Evolutionary conservation across 2,329 filamentous ascomycete genomes (phyloP).

Genomic region (Didymella exigua): DNA sequence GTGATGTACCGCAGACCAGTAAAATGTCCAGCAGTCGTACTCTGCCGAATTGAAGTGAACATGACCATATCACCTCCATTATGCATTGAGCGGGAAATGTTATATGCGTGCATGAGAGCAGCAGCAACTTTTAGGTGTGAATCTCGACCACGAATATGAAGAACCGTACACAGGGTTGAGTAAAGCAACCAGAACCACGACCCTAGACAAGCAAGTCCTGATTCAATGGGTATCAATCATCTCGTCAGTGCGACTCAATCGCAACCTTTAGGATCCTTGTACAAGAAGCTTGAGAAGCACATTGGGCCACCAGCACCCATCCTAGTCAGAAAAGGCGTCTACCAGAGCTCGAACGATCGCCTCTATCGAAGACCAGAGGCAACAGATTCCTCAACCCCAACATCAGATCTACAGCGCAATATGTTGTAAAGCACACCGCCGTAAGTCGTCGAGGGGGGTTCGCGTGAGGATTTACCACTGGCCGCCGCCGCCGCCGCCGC

Average conservation of each 20-base stretch:
- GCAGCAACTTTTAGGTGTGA: conserved; percentile 18
- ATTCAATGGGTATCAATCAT: conserved; percentile 49
- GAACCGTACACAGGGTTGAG: conserved; percentile 22
- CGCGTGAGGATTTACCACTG: conserved; percentile 39
- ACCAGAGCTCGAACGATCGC: conserved; percentile 28
- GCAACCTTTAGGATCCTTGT: conserved; percentile 24
- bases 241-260: conserved; percentile 44
- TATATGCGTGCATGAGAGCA: not conserved
- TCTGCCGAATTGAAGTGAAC: not conserved
- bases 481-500: conserved; percentile 42
- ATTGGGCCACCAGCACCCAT: conserved; percentile 33
- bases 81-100: not conserved
- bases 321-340: conserved; percentile 32
- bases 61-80: not conserved
- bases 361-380: conserved; percentile 19
- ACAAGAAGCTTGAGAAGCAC: conserved; percentile 25
- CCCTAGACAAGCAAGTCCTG: conserved; percentile 41
- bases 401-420: conserved; percentile 10
- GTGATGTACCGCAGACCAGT: not conserved
- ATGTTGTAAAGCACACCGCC: conserved; percentile 22
- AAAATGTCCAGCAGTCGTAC: not conserved
- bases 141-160: conserved; percentile 16
- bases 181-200: conserved; percentile 30
- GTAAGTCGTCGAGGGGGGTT: conserved; percentile 11
- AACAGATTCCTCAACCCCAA: conserved; percentile 13